Evolutionary conservation across 2,329 filamentous ascomycete genomes (phyloP).

Genomic region (Ceratocystis smalleyi): DNA sequence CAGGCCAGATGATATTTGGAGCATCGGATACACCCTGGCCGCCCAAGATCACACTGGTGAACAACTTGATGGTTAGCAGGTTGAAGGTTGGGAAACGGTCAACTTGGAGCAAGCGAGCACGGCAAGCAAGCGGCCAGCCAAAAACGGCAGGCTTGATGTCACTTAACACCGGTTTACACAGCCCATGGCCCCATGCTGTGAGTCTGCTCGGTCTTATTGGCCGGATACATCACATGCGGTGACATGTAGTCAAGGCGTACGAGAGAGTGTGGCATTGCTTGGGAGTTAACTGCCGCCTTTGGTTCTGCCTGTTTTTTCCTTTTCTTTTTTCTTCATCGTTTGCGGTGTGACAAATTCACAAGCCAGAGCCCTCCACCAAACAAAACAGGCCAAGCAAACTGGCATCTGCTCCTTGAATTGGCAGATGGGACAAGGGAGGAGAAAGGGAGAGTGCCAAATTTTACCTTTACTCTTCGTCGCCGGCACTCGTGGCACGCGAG

Average conservation of each 20-base stretch:
- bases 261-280: too few relatives aligned
- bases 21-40: slow-evolving; percentile 15
- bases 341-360: background rate
- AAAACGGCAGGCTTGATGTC: background rate
- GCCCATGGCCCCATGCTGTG: too few relatives aligned
- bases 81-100: background rate
- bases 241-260: background rate
- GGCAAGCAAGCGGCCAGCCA: background rate
- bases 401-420: background rate
- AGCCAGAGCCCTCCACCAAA: background rate
- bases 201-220: too few relatives aligned
- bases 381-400: background rate
- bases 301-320: too few relatives aligned
- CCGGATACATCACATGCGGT: background rate
- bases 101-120: background rate
- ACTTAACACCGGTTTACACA: background rate
- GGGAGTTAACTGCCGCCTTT: too few relatives aligned
- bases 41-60: slow-evolving; percentile 14
- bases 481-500: slow-evolving; percentile 16
- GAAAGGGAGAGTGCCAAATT: background rate
- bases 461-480: slow-evolving; percentile 11
- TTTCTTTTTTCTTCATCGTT: too few relatives aligned
- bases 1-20: slow-evolving; percentile 13
- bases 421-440: background rate
- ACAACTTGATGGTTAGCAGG: background rate